A percentile compares a stretch with the other conserved stretches of the same genome.
Conservation (phyloP, 2,329 filamentous ascomycete genomes). For the Neopestalotiopsis sp. region DNA sequence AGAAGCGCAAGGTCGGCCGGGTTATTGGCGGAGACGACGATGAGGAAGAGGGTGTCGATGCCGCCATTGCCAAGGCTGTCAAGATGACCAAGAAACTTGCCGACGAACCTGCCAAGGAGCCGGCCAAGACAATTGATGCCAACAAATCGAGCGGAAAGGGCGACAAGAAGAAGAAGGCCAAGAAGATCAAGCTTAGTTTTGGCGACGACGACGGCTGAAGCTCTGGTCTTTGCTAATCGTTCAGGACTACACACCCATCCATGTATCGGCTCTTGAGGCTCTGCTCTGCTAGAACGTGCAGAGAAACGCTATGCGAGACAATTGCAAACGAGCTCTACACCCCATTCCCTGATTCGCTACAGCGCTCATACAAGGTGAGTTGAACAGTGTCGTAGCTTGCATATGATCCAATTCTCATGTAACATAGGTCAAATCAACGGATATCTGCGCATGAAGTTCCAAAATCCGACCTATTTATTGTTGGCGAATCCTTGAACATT, state of each 20-base stretch:
- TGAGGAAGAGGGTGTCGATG: slow-evolving; percentile 27
- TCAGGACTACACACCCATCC: background rate
- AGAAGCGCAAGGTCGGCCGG: slow-evolving; percentile 62
- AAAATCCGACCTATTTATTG: slow-evolving; percentile 8
- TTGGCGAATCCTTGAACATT: slow-evolving; percentile 26
- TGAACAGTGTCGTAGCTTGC: too few species aligned
- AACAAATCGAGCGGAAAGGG: slow-evolving; percentile 29
- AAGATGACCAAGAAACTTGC: slow-evolving; percentile 32
- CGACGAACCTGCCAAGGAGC: slow-evolving; percentile 30
- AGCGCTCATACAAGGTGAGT: too few species aligned
- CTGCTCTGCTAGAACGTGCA: too few species aligned
- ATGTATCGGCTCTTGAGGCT: too few species aligned
- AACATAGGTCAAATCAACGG: too few species aligned
- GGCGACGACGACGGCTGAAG: slow-evolving; percentile 62
- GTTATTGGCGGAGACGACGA: slow-evolving; percentile 48
- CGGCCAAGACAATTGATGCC: slow-evolving; percentile 19
- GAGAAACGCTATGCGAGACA: too few species aligned
- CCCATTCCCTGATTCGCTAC: too few species aligned
- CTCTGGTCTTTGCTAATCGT: background rate
- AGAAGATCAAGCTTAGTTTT: slow-evolving; percentile 74
- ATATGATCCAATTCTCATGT: too few species aligned
- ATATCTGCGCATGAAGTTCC: background rate
- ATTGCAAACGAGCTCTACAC: too few species aligned
- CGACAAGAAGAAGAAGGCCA: slow-evolving; percentile 56
- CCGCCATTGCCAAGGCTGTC: slow-evolving; percentile 18